phyloP scores from a whole-genome alignment of 2,329 filamentous ascomycete genomes.

The Penicillium paneum region DNA sequence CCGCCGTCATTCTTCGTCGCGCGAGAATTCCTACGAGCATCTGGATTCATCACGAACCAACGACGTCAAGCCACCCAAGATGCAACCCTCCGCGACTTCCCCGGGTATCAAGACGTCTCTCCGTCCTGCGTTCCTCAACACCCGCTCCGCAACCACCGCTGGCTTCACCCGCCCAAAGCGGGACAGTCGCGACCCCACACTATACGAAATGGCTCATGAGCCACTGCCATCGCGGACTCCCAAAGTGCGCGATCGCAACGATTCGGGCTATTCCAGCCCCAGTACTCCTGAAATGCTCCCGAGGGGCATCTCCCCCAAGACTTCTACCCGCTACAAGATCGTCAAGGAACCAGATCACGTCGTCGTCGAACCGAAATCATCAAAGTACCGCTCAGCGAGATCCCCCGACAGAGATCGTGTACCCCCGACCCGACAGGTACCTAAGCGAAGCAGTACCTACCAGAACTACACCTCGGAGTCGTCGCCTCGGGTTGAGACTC shows the following conservation, averaged over 20 bases:
- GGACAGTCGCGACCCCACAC: constrained; percentile 20
- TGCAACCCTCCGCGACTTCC: constrained; percentile 37
- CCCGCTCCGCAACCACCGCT: constrained; percentile 32
- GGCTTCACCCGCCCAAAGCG: constrained; percentile 30
- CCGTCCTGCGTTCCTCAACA: constrained; percentile 31
- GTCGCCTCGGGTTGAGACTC: constrained; percentile 23
- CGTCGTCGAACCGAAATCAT: constrained; percentile 26
- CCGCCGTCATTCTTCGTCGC: constrained; percentile 29
- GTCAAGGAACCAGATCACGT: constrained; percentile 28
- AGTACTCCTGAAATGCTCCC: constrained; percentile 41
- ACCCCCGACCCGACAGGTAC: constrained; percentile 15
- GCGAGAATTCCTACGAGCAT: constrained; percentile 32
- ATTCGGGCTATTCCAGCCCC: constrained; percentile 48
- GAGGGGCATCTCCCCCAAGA: constrained; percentile 34
- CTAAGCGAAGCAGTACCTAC: constrained; percentile 32
- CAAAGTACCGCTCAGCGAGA: constrained; percentile 26
- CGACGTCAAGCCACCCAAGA: constrained; percentile 32
- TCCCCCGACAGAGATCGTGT: constrained; percentile 31
- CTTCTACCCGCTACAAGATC: constrained; percentile 34
- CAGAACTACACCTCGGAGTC: constrained; percentile 26
- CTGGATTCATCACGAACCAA: constrained; percentile 25
- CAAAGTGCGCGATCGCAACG: constrained; percentile 39
- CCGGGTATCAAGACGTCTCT: constrained; percentile 29
- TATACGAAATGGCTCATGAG: constrained; percentile 29
- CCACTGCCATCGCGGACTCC: constrained; percentile 32